Base-by-base conservation (phyloP, 164 flowering plant species). In the Santalum album region DNA sequence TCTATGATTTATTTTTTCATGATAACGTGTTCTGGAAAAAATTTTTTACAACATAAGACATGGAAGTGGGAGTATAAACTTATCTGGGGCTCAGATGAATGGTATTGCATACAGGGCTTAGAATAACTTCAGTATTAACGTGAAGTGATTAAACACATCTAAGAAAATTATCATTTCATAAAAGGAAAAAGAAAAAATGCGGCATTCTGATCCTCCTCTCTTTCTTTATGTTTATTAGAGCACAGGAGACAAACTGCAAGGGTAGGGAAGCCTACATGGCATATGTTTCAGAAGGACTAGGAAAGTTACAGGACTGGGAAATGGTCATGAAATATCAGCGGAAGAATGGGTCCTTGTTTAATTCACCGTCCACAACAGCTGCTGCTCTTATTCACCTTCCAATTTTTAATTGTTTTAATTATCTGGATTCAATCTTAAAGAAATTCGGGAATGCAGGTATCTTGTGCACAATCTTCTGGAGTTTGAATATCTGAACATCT, bases 301-400 rank as follows among this genome's bases (percentile, higher is more conserved):
- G 74, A n/a, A 66, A 69, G n/a, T 69, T 70, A 29, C 84, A 73
- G 53, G 76, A 82, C 55, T 83, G 87, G 90, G 67, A 72, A 49
- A 76, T 61, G 70, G 69, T 79, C 25, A 79, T 82, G 87, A 79
- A 74, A 54, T 81, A 74, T 69, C 91, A 92, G 71, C 76, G 84
- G 65, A 85, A 76, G 60, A 89, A 92, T 56, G 99, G 96, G 3
- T 92, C 99, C 1, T 65, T 92, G 26, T 84, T 89, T 58, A 83
- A 87, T 75, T 92, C 95, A 53, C 99, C 97, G 23, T 78, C 97
- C 17, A 63, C 92, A 19, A 83, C 97, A 54, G 95, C 99, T 36
- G 90, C 95, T 65, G 85, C 85, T 68, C 51, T 78, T 46, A 61
- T 35, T 43, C 73, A 76, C 52, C 54, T 67, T 53, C 72, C 63